Percentiles rank a stretch among this genome's conserved stretches.
These are phyloP conservation scores for Pleoardoris graminearum DNA, from an alignment of 2,329 filamentous ascomycete genomes.

Conservation along the genomic window DNA sequence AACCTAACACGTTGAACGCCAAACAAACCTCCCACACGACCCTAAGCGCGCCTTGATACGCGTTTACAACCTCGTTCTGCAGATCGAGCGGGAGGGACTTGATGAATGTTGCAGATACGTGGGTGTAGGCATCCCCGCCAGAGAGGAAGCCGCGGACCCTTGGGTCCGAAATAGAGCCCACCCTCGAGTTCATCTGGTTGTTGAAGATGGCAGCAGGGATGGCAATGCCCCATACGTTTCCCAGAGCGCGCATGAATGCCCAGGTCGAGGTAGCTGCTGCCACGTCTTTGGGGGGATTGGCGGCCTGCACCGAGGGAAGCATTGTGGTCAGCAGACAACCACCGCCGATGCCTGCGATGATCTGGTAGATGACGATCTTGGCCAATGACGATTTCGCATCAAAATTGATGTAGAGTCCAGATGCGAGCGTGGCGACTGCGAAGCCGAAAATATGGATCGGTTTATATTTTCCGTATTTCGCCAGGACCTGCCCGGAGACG, in stretches of 20 bases:
- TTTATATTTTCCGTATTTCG: constrained; percentile 15
- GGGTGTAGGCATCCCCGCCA: neutral
- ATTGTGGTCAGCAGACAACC: constrained; percentile 48
- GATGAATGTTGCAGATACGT: neutral
- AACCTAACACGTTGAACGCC: neutral
- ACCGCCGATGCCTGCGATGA: constrained; percentile 19
- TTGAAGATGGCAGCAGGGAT: constrained; percentile 11
- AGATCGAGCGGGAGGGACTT: neutral
- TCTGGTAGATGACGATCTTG: constrained; percentile 14
- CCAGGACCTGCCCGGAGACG: neutral
- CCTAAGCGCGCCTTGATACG: neutral
- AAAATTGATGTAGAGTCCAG: constrained; percentile 11
- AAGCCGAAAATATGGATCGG: constrained; percentile 8
- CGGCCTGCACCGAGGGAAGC: constrained; percentile 40
- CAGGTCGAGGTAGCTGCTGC: constrained; percentile 11
- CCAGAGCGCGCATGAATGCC: constrained; percentile 14
- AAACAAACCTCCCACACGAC: neutral
- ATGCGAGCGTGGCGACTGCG: neutral
- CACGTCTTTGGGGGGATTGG: constrained; percentile 8
- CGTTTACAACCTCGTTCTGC: neutral
- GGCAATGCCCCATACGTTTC: constrained; percentile 14
- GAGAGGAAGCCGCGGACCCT: neutral
- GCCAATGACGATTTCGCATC: constrained; percentile 1
- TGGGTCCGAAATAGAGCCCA: neutral
- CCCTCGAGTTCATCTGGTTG: constrained; percentile 7